phyloP scores from a whole-genome alignment of 169 alveolate species.

The Cryptosporidium parvum region DNA sequence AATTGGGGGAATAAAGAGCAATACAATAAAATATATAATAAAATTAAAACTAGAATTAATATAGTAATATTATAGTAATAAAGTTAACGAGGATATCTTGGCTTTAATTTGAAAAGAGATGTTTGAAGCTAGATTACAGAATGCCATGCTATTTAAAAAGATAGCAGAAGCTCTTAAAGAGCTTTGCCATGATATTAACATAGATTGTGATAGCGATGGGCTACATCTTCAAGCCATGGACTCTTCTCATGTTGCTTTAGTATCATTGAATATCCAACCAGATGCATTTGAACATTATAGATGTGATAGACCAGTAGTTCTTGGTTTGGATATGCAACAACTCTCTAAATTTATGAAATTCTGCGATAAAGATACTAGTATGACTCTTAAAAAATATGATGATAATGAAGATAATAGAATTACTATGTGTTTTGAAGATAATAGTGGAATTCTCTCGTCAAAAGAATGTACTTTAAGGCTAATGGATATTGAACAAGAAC shows the following conservation, averaged over 20 bases:
- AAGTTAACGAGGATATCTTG: not conserved
- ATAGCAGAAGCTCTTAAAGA: slow-evolving; percentile 91
- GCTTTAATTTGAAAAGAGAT: slow-evolving; percentile 76
- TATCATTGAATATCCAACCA: slow-evolving; percentile 86
- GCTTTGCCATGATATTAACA: slow-evolving; percentile 89
- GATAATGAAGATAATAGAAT: slow-evolving; percentile 81
- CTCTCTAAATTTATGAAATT: slow-evolving; percentile 67
- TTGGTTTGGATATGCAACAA: slow-evolving; percentile 74
- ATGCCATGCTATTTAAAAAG: slow-evolving; percentile 92
- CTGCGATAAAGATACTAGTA: slow-evolving; percentile 72
- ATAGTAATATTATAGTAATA: not conserved
- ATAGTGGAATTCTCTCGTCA: slow-evolving; percentile 82
- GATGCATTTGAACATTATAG: slow-evolving; percentile 91
- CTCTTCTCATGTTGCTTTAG: slow-evolving; percentile 90
- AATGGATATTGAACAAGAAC: slow-evolving; percentile 86
- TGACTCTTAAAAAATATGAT: slow-evolving; percentile 65
- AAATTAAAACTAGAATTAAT: slow-evolving; percentile 4
- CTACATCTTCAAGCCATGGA: slow-evolving; percentile 92
- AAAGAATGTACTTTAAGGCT: slow-evolving; percentile 83
- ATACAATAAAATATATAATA: not conserved
- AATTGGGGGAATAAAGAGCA: not conserved
- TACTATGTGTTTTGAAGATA: slow-evolving; percentile 84
- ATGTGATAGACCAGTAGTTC: slow-evolving; percentile 84
- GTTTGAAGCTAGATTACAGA: slow-evolving; percentile 92
- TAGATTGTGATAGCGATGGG: slow-evolving; percentile 90